phyloP scores from a whole-genome alignment of 129 eudicot species.

The Arctium lappa region DNA sequence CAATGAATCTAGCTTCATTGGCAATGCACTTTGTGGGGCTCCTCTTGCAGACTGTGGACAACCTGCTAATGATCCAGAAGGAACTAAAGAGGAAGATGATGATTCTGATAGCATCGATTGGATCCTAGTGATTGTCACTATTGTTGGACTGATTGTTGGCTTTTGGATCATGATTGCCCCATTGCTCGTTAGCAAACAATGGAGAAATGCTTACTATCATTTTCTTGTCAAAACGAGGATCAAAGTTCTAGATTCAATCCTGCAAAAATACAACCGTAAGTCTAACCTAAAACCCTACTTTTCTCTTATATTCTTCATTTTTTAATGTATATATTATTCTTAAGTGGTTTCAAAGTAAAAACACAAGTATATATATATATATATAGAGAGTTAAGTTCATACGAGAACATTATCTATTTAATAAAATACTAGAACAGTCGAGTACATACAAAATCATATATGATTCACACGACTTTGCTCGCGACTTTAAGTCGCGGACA shows the following conservation, averaged over 20 bases:
- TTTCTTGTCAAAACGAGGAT: slow-evolving; percentile 17
- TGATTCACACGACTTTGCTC: too few relatives aligned
- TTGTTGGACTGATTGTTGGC: slow-evolving; percentile 17
- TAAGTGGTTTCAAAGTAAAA: too few relatives aligned
- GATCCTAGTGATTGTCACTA: slow-evolving; percentile 10
- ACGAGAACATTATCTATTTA: too few relatives aligned
- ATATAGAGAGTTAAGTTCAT: too few relatives aligned
- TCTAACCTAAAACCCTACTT: background rate
- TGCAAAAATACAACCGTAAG: slow-evolving; percentile 20
- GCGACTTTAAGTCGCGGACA: too few relatives aligned
- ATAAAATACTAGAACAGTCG: too few relatives aligned
- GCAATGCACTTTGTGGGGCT: slow-evolving; percentile 6
- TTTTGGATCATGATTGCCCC: slow-evolving; percentile 23
- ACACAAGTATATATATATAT: too few relatives aligned
- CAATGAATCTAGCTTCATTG: slow-evolving; percentile 2
- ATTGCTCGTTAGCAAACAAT: slow-evolving; percentile 16
- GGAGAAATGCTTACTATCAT: slow-evolving; percentile 21
- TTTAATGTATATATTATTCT: too few relatives aligned
- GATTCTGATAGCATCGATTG: slow-evolving; percentile 19
- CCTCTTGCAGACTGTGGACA: background rate
- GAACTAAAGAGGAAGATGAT: background rate
- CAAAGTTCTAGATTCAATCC: slow-evolving; percentile 20
- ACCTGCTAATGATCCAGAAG: background rate
- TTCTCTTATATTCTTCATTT: background rate
- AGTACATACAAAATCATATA: too few relatives aligned